A percentile compares a stretch with the other conserved stretches of the same genome.
Conservation (phyloP, 2,329 filamentous ascomycete species). For the Graphilbum sp. region DNA sequence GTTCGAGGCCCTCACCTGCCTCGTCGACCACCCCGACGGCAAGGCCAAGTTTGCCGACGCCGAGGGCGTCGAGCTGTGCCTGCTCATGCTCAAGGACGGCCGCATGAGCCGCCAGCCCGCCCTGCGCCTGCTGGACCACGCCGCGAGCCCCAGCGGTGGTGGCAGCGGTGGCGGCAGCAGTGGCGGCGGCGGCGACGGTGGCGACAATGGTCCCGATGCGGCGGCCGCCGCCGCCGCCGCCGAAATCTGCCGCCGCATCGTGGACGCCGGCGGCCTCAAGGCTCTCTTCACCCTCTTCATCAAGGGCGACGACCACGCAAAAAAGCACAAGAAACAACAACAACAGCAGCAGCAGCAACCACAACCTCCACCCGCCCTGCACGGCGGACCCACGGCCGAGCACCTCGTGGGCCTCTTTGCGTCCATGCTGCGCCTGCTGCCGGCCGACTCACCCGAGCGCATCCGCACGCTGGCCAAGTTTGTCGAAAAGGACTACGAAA, state of each 20-base stretch:
- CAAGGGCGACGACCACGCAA: constrained; percentile 55
- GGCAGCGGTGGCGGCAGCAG: too few relatives aligned
- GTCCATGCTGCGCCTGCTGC: constrained; percentile 63
- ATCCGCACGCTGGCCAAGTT: constrained; percentile 87
- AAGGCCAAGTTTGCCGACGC: constrained; percentile 74
- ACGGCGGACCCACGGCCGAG: constrained; percentile 53
- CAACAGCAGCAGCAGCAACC: background rate
- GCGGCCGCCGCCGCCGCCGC: constrained; percentile 15
- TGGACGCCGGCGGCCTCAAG: constrained; percentile 75
- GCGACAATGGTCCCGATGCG: too few relatives aligned
- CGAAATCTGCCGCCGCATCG: constrained; percentile 55
- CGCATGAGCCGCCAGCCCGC: constrained; percentile 52
- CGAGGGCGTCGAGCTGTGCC: constrained; percentile 77
- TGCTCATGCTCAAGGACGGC: constrained; percentile 83
- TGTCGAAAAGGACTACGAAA: constrained; percentile 85
- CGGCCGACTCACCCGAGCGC: constrained; percentile 58
- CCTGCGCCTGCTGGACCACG: constrained; percentile 72
- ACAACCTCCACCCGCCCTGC: constrained; percentile 8
- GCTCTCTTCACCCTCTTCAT: constrained; percentile 75
- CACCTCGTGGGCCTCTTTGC: constrained; percentile 77
- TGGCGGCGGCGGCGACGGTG: too few relatives aligned
- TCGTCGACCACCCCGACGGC: constrained; percentile 54
- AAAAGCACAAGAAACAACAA: constrained; percentile 3
- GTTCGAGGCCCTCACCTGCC: constrained; percentile 71
- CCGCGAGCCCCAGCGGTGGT: too few relatives aligned